Conservation (phyloP, 352 stramenopile genomes). For the Pythium phragmitis region DNA sequence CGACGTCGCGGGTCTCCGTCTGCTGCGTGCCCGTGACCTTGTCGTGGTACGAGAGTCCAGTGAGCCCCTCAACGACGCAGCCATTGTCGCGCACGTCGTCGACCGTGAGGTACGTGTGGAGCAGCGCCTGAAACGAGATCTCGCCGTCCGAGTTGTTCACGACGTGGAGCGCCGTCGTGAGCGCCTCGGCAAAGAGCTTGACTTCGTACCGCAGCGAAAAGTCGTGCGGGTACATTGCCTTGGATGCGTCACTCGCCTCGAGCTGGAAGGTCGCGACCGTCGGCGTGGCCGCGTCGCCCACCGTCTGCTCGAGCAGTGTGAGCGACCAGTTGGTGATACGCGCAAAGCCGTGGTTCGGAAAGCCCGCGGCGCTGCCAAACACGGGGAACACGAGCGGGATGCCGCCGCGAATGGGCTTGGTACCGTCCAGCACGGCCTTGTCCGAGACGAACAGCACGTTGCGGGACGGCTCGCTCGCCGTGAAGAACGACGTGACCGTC, state of each 20-base stretch:
- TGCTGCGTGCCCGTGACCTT: slow-evolving; percentile 81
- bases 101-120: slow-evolving; percentile 94
- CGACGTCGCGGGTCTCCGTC: slow-evolving; percentile 48
- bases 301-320: slow-evolving; percentile 40
- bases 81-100: slow-evolving; percentile 65
- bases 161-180: slow-evolving; percentile 89
- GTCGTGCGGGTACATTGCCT: slow-evolving; percentile 70
- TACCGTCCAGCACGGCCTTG: slow-evolving; percentile 88
- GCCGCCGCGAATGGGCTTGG: slow-evolving; percentile 93
- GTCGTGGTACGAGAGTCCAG: slow-evolving; percentile 84
- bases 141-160: slow-evolving; percentile 83
- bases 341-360: slow-evolving; percentile 94
- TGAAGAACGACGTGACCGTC: slow-evolving; percentile 88
- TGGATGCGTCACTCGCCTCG: slow-evolving; percentile 36
- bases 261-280: slow-evolving; percentile 69
- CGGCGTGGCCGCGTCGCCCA: slow-evolving; percentile 39
- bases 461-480: slow-evolving; percentile 50
- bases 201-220: slow-evolving; percentile 87
- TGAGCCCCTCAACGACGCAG: slow-evolving; percentile 80
- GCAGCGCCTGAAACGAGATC: slow-evolving; percentile 92
- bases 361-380: slow-evolving; percentile 87
- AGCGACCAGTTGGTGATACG: slow-evolving; percentile 76
- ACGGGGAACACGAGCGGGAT: slow-evolving; percentile 97
- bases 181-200: slow-evolving; percentile 69
- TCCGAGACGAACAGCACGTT: slow-evolving; percentile 94